Base-by-base conservation (phyloP, 1,139 yeast genomes). In the Yarrowia galli region DNA sequence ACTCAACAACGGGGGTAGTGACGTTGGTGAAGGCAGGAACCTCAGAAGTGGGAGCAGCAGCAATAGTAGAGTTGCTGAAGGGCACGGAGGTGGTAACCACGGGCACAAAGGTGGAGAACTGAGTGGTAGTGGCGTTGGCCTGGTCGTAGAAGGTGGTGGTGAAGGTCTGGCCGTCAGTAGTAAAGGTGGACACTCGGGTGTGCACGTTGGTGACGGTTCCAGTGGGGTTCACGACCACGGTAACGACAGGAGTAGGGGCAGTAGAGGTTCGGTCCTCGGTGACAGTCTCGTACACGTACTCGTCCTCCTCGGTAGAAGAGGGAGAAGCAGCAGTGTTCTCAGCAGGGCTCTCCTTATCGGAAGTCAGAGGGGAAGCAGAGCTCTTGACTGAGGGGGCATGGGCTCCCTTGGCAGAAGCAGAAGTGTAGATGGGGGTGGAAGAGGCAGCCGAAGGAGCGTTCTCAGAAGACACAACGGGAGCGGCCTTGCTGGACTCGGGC, bases 261-360 rank as follows among this genome's bases (percentile, higher is more conserved):
- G 72, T 71, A 42, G 78, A 71, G 38, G 79, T 74, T 10, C 72
- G 74, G 38, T 76, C 71, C 16, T 71, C 71, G 68, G 78, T 76
- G 18, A 72, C 70, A 12, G 79, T 74, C 53, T 68, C 49, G 69
- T 65, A 65, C 75, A 70, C 45, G 77, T 67, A 23, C 69, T 67
- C 65, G 74, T 73, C 43, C 75, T 74, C 18, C 78, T 78, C 70
- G 15, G 69, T 67, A 12, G 71, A 68, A 23, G 43, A 40, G 12
- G 43, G 43, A n/a, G 43, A 40, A 8, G 43, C n/a, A 36, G n/a
- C 10, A 7, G 73, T 68, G 45, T 46, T 45, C 45, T 71, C 71
- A 46, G 72, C 67, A 43, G 75, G 69, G 16, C 72, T 69, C 20
- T 75, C 71, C 25, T 43, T 43, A 4, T 18, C 6, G 6, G 48